Percentiles rank a stretch among this genome's conserved stretches.
phyloP scores from a whole-genome alignment of 23 red algal species.

The Gracilariopsis chorda region DNA sequence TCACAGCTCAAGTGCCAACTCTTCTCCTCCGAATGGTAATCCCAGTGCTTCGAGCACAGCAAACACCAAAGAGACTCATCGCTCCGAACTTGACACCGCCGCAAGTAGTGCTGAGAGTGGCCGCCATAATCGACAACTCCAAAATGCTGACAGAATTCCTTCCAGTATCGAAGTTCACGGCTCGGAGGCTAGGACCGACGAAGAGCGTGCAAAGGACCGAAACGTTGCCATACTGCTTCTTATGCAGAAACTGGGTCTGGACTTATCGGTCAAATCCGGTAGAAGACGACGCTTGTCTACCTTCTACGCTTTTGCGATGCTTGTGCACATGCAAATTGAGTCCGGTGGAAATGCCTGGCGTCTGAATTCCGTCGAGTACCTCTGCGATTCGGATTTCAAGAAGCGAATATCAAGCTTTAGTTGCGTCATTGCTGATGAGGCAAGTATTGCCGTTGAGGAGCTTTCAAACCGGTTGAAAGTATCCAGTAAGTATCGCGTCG shows the following conservation, averaged over 20 bases:
- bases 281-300: conserved; percentile 15
- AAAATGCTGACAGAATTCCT: not conserved
- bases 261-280: conserved; percentile 2
- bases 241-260: conserved; percentile 17
- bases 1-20: not conserved
- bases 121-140: not conserved
- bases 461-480: not conserved
- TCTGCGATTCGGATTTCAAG: conserved; percentile 1
- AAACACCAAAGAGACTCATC: not conserved
- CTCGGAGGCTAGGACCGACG: not conserved
- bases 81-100: not conserved
- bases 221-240: not conserved
- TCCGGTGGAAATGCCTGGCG: conserved; percentile 48
- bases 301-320: conserved; percentile 41
- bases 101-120: not conserved
- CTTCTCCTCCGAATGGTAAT: not conserved
- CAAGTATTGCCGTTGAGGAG: conserved; percentile 9
- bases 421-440: conserved; percentile 29
- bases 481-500: conserved; percentile 25
- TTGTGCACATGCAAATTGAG: conserved; percentile 24
- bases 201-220: not conserved
- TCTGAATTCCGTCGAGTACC: not conserved
- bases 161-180: not conserved
- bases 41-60: not conserved
- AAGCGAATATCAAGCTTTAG: not conserved